Conservation (phyloP, 2,329 filamentous ascomycete genomes). For the Claviceps sorghi region DNA sequence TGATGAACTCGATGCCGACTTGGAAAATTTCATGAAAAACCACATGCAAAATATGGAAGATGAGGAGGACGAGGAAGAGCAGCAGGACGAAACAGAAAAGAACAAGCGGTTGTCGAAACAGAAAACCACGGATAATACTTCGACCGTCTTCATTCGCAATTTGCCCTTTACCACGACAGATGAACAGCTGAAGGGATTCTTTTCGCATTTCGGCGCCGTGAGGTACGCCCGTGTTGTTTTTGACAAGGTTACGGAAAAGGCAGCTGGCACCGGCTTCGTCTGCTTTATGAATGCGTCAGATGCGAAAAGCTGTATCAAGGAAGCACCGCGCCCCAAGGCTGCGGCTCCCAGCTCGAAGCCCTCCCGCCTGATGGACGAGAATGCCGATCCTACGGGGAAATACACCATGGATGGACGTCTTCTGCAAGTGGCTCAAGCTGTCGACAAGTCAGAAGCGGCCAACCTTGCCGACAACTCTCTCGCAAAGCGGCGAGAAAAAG, state of each 20-base stretch:
- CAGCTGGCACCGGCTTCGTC: slow-evolving; percentile 87
- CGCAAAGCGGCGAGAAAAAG: slow-evolving; percentile 52
- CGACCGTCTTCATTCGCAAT: slow-evolving; percentile 85
- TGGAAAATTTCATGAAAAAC: slow-evolving; percentile 44
- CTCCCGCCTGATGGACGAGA: slow-evolving; percentile 79
- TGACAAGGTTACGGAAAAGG: slow-evolving; percentile 70
- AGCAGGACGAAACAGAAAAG: slow-evolving; percentile 28
- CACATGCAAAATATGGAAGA: slow-evolving; percentile 43
- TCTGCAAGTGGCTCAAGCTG: slow-evolving; percentile 69
- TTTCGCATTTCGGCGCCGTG: slow-evolving; percentile 72
- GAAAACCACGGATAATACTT: slow-evolving; percentile 45
- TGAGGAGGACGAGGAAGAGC: slow-evolving; percentile 39
- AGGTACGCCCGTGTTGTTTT: slow-evolving; percentile 86
- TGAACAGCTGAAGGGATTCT: slow-evolving; percentile 69
- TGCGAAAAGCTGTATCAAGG: slow-evolving; percentile 59
- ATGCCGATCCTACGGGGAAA: slow-evolving; percentile 62
- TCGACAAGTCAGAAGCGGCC: slow-evolving; percentile 66
- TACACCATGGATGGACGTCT: slow-evolving; percentile 88
- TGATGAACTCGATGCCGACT: slow-evolving; percentile 27
- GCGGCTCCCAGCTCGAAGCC: slow-evolving; percentile 42
- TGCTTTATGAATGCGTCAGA: slow-evolving; percentile 73
- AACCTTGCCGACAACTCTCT: slow-evolving; percentile 59
- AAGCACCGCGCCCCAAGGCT: slow-evolving; percentile 48
- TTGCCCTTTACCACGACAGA: slow-evolving; percentile 81
- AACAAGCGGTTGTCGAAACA: slow-evolving; percentile 15